phyloP scores from a whole-genome alignment of 306 rosid genomes.

The Psophocarpus tetragonolobus region DNA sequence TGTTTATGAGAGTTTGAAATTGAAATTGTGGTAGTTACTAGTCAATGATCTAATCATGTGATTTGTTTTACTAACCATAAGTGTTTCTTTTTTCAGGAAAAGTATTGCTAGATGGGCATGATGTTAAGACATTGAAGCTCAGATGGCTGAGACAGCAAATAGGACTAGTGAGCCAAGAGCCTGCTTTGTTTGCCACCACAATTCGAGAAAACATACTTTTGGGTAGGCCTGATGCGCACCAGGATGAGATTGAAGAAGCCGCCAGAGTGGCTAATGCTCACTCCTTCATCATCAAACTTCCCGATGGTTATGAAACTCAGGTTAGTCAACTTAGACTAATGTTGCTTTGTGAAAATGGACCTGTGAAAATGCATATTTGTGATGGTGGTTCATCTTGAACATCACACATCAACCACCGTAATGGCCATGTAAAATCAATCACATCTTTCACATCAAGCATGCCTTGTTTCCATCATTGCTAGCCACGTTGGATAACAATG shows the following conservation, averaged over 20 bases:
- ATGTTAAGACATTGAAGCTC: conserved; percentile 73
- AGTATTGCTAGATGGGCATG: conserved; percentile 82
- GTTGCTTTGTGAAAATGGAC: not conserved
- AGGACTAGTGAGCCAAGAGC: conserved; percentile 95
- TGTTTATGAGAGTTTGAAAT: not conserved
- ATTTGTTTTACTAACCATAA: not conserved
- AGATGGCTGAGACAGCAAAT: conserved; percentile 88
- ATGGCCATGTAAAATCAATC: conserved; percentile 22
- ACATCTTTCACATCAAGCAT: conserved; percentile 18
- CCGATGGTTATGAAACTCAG: conserved; percentile 89
- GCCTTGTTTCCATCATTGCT: conserved; percentile 22
- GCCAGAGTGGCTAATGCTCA: conserved; percentile 93
- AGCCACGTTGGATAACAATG: conserved; percentile 10
- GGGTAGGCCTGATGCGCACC: conserved; percentile 83
- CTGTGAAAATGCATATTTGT: not conserved
- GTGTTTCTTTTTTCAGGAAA: conserved; percentile 63
- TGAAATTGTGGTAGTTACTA: not conserved
- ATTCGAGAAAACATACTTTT: conserved; percentile 79
- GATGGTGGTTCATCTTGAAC: conserved; percentile 2
- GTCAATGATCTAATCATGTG: not conserved
- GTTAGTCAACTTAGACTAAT: conserved; percentile 44
- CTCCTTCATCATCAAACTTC: conserved; percentile 79
- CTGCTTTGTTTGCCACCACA: conserved; percentile 89
- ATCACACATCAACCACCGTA: not conserved
- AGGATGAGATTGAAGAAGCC: conserved; percentile 82